Percentiles rank a stretch among this genome's conserved stretches.
These are phyloP conservation scores for Pulveroboletus sp. DNA, from an alignment of 768 basidiomycete genomes.

Conservation along the genomic window DNA sequence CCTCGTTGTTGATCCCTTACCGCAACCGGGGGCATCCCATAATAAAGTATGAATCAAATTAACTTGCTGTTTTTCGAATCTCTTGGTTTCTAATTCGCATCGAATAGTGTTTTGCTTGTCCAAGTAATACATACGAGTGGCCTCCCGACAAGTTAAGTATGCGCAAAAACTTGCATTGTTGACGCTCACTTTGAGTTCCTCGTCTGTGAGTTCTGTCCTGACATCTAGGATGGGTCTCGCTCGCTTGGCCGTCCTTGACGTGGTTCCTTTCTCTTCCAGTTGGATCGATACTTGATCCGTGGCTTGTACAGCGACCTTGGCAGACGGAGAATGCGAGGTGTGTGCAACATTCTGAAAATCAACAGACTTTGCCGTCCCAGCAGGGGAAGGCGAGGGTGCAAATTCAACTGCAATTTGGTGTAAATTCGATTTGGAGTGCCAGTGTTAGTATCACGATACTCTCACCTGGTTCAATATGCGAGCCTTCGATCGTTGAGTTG, in stretches of 20 bases:
- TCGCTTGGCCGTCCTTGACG: constrained; percentile 45
- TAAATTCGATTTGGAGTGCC: neutral
- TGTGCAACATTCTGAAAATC: neutral
- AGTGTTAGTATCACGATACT: neutral
- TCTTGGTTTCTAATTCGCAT: constrained; percentile 50
- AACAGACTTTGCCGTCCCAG: constrained; percentile 3
- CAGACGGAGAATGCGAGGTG: constrained; percentile 2
- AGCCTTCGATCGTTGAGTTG: constrained; percentile 2
- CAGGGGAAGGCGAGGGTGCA: constrained; percentile 1
- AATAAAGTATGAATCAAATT: constrained; percentile 60
- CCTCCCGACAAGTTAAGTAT: constrained; percentile 31
- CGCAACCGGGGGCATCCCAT: constrained; percentile 61
- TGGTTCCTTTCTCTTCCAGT: neutral
- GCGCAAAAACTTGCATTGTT: neutral
- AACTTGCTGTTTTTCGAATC: constrained; percentile 51
- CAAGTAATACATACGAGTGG: constrained; percentile 65
- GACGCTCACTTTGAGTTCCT: constrained; percentile 64
- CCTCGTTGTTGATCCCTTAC: constrained; percentile 39
- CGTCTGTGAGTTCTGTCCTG: constrained; percentile 78
- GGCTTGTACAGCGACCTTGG: neutral
- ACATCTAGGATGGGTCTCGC: constrained; percentile 61
- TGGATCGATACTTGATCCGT: neutral
- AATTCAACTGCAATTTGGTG: constrained; percentile 1
- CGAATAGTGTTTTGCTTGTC: constrained; percentile 56
- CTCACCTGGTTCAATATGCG: constrained; percentile 7